A percentile compares a stretch with the other conserved stretches of the same genome.
phyloP scores from a whole-genome alignment of 2,329 filamentous ascomycete species.

The Scytalidium sp. region DNA sequence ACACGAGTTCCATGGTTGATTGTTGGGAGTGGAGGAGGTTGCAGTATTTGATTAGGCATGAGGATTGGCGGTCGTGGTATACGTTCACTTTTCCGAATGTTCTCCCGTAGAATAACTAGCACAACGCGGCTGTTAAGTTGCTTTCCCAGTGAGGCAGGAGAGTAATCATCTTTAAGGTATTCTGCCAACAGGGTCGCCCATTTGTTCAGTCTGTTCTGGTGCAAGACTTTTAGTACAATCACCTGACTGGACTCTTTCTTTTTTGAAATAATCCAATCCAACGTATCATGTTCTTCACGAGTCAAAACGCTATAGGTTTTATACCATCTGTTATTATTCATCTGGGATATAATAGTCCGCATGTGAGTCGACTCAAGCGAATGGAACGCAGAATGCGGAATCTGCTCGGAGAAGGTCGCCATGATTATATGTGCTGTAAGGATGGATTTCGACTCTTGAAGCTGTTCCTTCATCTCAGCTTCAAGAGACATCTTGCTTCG shows the following conservation, averaged over 20 bases:
- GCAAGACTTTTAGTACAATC: conserved; percentile 20
- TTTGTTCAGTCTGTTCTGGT: conserved; percentile 14
- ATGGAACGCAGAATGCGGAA: conserved; percentile 25
- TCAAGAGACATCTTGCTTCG: conserved; percentile 24
- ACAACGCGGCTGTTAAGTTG: conserved; percentile 9
- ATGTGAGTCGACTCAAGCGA: conserved; percentile 24
- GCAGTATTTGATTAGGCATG: too few relatives aligned
- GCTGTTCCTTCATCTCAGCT: conserved; percentile 18
- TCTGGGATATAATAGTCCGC: conserved; percentile 22
- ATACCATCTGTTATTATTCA: conserved; percentile 22
- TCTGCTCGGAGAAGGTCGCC: conserved; percentile 2
- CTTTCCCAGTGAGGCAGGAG: background rate
- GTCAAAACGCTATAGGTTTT: conserved; percentile 18
- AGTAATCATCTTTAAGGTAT: background rate
- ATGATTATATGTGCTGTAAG: conserved; percentile 21
- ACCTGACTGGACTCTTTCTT: conserved; percentile 12
- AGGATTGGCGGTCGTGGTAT: background rate
- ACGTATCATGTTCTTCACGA: conserved; percentile 8
- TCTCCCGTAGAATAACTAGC: conserved; percentile 22
- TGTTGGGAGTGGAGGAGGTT: too few relatives aligned
- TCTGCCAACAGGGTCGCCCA: conserved; percentile 16
- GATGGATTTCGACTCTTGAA: conserved; percentile 15
- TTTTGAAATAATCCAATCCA: conserved; percentile 11
- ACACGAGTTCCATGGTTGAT: too few relatives aligned
- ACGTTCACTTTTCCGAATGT: conserved; percentile 1